These are phyloP conservation scores for Theobroma grandiflorum DNA, from an alignment of 441 rosid species.

Conservation along the genomic window DNA sequence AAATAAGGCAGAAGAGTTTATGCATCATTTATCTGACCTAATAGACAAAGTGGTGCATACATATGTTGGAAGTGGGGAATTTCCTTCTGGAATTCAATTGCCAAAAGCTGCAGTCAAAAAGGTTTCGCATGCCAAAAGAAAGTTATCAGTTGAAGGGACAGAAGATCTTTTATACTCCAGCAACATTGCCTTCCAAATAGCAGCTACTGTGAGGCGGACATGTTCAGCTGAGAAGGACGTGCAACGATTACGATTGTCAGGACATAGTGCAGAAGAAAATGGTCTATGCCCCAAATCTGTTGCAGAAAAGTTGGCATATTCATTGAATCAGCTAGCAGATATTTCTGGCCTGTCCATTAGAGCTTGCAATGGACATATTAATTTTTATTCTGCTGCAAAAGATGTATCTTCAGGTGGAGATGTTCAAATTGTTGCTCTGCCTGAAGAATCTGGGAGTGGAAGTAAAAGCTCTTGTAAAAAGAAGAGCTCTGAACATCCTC, in stretches of 20 bases:
- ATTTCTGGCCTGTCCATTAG: constrained; percentile 50
- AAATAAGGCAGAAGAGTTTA: constrained; percentile 48
- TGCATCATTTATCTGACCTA: constrained; percentile 56
- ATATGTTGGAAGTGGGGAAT: constrained; percentile 50
- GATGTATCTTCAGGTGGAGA: constrained; percentile 39
- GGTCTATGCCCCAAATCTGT: constrained; percentile 49
- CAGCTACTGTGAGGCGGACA: constrained; percentile 55
- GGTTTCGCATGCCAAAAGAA: constrained; percentile 69
- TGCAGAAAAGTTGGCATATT: constrained; percentile 66
- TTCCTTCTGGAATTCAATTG: constrained; percentile 59
- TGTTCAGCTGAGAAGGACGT: constrained; percentile 41
- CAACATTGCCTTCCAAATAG: constrained; percentile 86
- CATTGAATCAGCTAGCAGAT: constrained; percentile 45
- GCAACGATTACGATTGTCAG: constrained; percentile 18
- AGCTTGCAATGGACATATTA: constrained; percentile 86
- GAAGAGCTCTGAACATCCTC: constrained; percentile 43
- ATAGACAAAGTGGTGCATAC: constrained; percentile 54
- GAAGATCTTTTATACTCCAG: constrained; percentile 75
- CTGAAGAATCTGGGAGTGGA: constrained; percentile 53
- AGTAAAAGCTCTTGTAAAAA: constrained; percentile 46
- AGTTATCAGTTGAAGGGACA: constrained; percentile 68
- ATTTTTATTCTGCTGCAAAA: constrained; percentile 55
- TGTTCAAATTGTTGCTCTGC: constrained; percentile 39
- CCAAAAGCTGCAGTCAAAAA: constrained; percentile 77
- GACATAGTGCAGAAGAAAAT: constrained; percentile 39